Evolutionary conservation across 257 asterid species (phyloP).

Genomic region (Hygrophila difformis): DNA sequence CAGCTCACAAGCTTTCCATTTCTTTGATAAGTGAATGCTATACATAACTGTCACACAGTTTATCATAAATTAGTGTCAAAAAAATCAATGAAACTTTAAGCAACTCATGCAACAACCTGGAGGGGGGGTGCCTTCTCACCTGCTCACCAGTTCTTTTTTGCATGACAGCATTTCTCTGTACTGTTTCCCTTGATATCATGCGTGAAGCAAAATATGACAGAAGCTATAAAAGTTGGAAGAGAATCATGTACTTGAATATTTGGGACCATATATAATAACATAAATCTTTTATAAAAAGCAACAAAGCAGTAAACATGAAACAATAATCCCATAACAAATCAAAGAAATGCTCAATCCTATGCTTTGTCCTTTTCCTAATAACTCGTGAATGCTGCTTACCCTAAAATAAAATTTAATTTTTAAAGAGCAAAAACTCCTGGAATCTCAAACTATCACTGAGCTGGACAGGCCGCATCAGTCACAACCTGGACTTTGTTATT

Average conservation of each 20-base stretch:
- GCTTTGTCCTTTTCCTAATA: too few species aligned
- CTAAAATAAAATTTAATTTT: too few species aligned
- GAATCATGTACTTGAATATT: slow-evolving; percentile 3
- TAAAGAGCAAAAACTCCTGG: too few species aligned
- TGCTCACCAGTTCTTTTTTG: slow-evolving; percentile 56
- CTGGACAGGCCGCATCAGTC: too few species aligned
- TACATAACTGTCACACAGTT: slow-evolving; percentile 41
- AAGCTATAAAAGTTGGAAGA: slow-evolving; percentile 33
- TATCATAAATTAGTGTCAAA: slow-evolving; percentile 2
- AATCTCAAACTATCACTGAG: background rate
- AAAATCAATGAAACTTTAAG: background rate
- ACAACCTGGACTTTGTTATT: too few species aligned
- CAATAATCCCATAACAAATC: background rate
- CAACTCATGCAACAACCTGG: slow-evolving; percentile 2
- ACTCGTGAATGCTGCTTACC: too few species aligned
- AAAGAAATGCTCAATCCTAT: background rate
- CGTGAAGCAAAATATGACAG: slow-evolving; percentile 70
- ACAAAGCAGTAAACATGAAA: background rate
- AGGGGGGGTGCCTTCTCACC: slow-evolving; percentile 25
- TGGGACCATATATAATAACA: background rate
- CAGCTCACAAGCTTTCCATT: slow-evolving; percentile 73
- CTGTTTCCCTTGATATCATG: slow-evolving; percentile 83
- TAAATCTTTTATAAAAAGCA: background rate
- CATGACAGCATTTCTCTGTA: slow-evolving; percentile 78
- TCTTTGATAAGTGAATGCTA: slow-evolving; percentile 80